phyloP scores from a whole-genome alignment of 1,139 yeast species.

The Arxiozyma slooffiae region DNA sequence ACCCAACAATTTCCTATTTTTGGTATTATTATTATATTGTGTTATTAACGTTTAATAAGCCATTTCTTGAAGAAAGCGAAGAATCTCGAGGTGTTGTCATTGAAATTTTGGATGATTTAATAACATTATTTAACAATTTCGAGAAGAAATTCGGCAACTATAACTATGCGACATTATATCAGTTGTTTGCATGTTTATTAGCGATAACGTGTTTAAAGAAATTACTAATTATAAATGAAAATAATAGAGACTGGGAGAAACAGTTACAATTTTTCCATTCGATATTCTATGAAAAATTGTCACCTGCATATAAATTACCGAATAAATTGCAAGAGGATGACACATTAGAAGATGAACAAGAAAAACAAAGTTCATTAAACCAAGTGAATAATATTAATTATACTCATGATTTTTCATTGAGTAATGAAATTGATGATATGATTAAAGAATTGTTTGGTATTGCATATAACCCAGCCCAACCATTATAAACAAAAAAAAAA shows the following conservation, averaged over 20 bases:
- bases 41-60: slow-evolving; percentile 48
- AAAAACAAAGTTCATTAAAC: slow-evolving; percentile 14
- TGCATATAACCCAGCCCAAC: slow-evolving; percentile 10
- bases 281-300: slow-evolving; percentile 19
- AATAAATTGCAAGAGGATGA: slow-evolving; percentile 19
- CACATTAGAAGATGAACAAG: slow-evolving; percentile 19
- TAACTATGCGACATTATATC: slow-evolving; percentile 24
- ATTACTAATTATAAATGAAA: slow-evolving; percentile 9
- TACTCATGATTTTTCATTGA: slow-evolving; percentile 29
- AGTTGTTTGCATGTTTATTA: slow-evolving; percentile 28
- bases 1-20: slow-evolving; percentile 41
- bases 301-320: slow-evolving; percentile 24
- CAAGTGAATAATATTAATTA: slow-evolving; percentile 22
- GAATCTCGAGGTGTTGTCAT: slow-evolving; percentile 24
- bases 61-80: slow-evolving; percentile 38
- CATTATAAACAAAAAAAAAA: slow-evolving; percentile 1
- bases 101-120: slow-evolving; percentile 25
- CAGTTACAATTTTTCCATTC: slow-evolving; percentile 21
- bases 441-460: slow-evolving; percentile 28
- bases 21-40: slow-evolving; percentile 52
- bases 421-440: slow-evolving; percentile 30
- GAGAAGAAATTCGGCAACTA: slow-evolving; percentile 20
- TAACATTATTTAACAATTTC: slow-evolving; percentile 25
- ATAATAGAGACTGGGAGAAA: slow-evolving; percentile 8
- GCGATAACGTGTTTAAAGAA: slow-evolving; percentile 26